Base-by-base conservation (phyloP, 2,329 filamentous ascomycete genomes). In the Penicillium corylophilum region DNA sequence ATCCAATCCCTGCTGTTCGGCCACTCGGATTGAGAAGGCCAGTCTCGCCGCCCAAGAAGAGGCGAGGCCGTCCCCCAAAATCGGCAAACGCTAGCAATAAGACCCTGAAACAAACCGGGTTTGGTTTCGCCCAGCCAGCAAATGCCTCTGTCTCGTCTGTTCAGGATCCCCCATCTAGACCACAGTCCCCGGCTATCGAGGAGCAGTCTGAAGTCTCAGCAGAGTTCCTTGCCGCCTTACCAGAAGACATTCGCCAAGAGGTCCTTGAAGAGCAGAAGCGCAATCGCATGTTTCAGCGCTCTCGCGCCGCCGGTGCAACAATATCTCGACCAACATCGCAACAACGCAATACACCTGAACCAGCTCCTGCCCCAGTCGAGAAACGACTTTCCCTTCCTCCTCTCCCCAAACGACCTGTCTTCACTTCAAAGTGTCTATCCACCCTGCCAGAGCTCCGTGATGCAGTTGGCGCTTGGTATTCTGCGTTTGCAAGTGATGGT, bases 191-290 rank as follows among this genome's bases (percentile, higher is more conserved):
- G 1, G 56, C 65, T 9, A 50, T 59, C 5, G 58, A 74, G 5
- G 63, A 65, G 7, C 51, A 57, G 31, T 61, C 60, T 15, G 71
- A 68, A 43, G 69, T 90, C 3, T 87, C 90, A 51, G 77, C 82
- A 0, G 84, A 86, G 0, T 92, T 96, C 64, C 83, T 97, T 2
- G 84, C 87, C 1, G 90, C 91, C 15, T 77, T 97, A 1, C 93
- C 93, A 0, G 85, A 88, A 58, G 89, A 95, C 42, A 82, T 95
- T 42, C 84, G 89, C 12, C 77, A 75, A 15, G 92, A 97, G 71
- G 80, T 97, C 6, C 71, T 96, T 2, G 85, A 83, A 18, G 89
- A 95, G 62, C 86, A 92, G 64, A 80, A 79, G 29, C 81, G 81
- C 18, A 71, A 74, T 18, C 82, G 79, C n/a, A 75, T 87, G 18